Base-by-base conservation (phyloP, 768 basidiomycete species). In the Clavulina sp. region DNA sequence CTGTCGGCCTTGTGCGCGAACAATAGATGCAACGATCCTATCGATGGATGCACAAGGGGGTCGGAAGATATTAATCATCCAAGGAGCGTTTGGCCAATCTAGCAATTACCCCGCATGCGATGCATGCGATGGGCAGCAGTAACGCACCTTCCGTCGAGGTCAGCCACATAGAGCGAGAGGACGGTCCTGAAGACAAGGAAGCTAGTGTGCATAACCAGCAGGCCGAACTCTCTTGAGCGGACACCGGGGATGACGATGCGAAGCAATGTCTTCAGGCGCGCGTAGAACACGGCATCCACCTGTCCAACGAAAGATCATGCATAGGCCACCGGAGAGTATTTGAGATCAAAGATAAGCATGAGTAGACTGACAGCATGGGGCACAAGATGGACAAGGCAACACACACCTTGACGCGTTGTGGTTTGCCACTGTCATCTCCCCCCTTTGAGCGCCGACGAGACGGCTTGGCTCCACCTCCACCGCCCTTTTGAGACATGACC, bases 21-120 rank as follows among this genome's bases (percentile, higher is more conserved):
- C 93, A 6, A 99, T 75, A 44, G 86, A 88, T 3, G 92, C 87
- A 3, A 97, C 93, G 57, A 97, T 96, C 62, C 88, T 92, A 49
- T 56, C 29, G 32, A 41, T 58, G 40, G 57, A 30, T 49, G 30
- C 5, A 16, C 43, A 46, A 2, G 16, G 24, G n/a, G n/a, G n/a
- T n/a, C n/a, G n/a, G n/a, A n/a, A n/a, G n/a, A n/a, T n/a, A n/a
- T n/a, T n/a, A n/a, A n/a, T n/a, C n/a, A n/a, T n/a, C n/a, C n/a
- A n/a, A n/a, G n/a, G 2, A 21, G 5, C 41, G n/a, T 5, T 6
- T 24, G 5, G 23, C 44, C 5, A 16, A 53, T 2, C 31, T 13
- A 38, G 28, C 23, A 52, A 13, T 36, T 13, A n/a, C 26, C 33
- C 16, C 6, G 29, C 3, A 7, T 7, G 13, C 13, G 13, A 13